Conservation (phyloP, 2,329 filamentous ascomycete genomes). For the Didymosphaeria variabile region DNA sequence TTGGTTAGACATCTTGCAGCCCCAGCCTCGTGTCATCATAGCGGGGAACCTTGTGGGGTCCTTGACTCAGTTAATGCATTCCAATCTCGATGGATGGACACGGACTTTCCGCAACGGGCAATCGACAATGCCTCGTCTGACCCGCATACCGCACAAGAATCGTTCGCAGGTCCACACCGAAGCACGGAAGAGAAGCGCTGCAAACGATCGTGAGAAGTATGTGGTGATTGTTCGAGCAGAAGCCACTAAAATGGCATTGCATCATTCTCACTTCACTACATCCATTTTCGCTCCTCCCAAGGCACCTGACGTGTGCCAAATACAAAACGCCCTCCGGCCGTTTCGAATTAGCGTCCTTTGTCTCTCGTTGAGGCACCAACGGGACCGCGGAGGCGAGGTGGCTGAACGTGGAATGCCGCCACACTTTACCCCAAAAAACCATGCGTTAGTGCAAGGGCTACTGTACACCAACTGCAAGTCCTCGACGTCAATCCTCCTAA, state of each 20-base stretch:
- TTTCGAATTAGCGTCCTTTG: conserved; percentile 4
- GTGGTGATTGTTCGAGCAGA: neutral
- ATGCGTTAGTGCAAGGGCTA: conserved; percentile 5
- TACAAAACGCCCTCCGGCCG: neutral
- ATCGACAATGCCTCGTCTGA: conserved; percentile 3
- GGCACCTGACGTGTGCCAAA: conserved; percentile 8
- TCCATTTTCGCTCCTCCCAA: neutral
- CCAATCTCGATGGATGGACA: conserved; percentile 10
- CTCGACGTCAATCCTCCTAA: conserved; percentile 7
- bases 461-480: conserved; percentile 13
- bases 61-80: conserved; percentile 9
- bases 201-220: conserved; percentile 6
- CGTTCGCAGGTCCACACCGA: neutral
- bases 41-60: conserved; percentile 5
- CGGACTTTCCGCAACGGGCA: neutral
- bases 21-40: conserved; percentile 8
- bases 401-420: conserved; percentile 10
- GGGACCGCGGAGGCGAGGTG: conserved; percentile 6
- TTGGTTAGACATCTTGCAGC: neutral
- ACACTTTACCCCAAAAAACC: conserved; percentile 3
- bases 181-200: neutral
- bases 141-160: neutral
- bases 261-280: conserved; percentile 1
- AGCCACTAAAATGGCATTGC: neutral
- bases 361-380: neutral